These are phyloP conservation scores for Emergomyces africanus DNA, from an alignment of 2,329 filamentous ascomycete species.

Conservation along the genomic window DNA sequence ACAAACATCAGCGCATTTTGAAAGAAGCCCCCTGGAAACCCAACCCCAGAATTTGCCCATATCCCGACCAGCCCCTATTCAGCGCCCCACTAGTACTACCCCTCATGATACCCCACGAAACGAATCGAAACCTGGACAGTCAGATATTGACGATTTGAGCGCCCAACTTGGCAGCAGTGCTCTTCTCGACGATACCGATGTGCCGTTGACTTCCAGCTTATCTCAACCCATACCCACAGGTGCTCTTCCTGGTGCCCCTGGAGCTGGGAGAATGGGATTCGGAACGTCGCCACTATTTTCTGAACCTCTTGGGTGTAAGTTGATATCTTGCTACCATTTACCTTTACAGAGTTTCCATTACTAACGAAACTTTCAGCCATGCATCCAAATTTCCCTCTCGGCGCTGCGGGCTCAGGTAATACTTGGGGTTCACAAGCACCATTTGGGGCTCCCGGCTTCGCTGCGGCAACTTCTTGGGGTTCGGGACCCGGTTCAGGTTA, in stretches of 20 bases:
- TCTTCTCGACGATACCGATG: constrained; percentile 62
- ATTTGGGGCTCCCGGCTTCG: constrained; percentile 27
- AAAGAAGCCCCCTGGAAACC: constrained; percentile 47
- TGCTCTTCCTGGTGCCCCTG: constrained; percentile 35
- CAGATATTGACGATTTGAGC: constrained; percentile 57
- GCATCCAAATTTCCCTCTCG: constrained; percentile 21
- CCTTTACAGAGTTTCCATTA: background rate
- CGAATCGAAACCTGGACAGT: constrained; percentile 31
- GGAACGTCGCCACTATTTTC: constrained; percentile 29
- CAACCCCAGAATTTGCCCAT: constrained; percentile 56
- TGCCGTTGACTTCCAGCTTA: constrained; percentile 43
- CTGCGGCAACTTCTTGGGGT: constrained; percentile 27
- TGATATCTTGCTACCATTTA: background rate
- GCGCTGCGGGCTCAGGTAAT: constrained; percentile 17
- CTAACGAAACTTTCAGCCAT: constrained; percentile 16
- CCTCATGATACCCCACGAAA: constrained; percentile 36
- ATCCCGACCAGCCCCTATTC: constrained; percentile 72
- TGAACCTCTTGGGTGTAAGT: constrained; percentile 31
- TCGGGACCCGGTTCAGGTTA: constrained; percentile 26
- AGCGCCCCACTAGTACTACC: constrained; percentile 63
- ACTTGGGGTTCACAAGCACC: constrained; percentile 26
- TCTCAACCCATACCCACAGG: constrained; percentile 28
- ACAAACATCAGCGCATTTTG: constrained; percentile 56
- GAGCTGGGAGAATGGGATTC: constrained; percentile 30
- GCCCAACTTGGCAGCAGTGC: constrained; percentile 84